Evolutionary conservation across 192 early-diverging fungal species (phyloP), one percentile per base, ranked within the genome.

Genomic region (Rhizophagus sp.): DNA sequence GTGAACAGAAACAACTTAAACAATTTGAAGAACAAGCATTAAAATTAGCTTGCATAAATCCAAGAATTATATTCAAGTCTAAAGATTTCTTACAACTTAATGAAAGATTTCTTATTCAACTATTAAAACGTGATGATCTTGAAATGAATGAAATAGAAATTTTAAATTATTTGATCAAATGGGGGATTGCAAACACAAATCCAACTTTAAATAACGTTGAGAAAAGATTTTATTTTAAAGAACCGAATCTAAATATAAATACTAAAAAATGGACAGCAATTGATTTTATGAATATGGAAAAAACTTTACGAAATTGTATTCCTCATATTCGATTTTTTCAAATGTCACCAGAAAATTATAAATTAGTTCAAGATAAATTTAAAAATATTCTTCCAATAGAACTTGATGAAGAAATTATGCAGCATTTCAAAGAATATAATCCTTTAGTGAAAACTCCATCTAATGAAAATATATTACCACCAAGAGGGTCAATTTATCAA

Each of bases 241-340:
- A 41, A 41, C 5, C 7, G 39, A 41, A 41, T 41, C 6, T 41
- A 9, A 41, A 41, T 41, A 41, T 41, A 8, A 41, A 41, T 41
- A 41, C 39, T 0, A 41, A 12, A n/a, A n/a, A 24, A 25, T 44
- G 69, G 34, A 41, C 69, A 17, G 12, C 24, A 44, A 72, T n/a
- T 7, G 69, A 72, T 72, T 72, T 72, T 36, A 24, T 72, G n/a
- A 34, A 36, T 19, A 12, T 72, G n/a, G n/a, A 47, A 36, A 36
- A 47, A 47, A 22, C 19, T 24, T 72, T 72, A 36, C 34, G 19
- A 34, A 33, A 47, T n/a, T 44, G 69, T 24, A 36, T 72, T 72
- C 69, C 69, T 36, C n/a, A 44, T 36, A 72, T 72, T 44, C 25
- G 69, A 22, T 72, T 44, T 47, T 72, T 47, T 72, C 69, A 72